Base-by-base conservation (phyloP, 2,329 filamentous ascomycete species). In the Calonectria pteridis region DNA sequence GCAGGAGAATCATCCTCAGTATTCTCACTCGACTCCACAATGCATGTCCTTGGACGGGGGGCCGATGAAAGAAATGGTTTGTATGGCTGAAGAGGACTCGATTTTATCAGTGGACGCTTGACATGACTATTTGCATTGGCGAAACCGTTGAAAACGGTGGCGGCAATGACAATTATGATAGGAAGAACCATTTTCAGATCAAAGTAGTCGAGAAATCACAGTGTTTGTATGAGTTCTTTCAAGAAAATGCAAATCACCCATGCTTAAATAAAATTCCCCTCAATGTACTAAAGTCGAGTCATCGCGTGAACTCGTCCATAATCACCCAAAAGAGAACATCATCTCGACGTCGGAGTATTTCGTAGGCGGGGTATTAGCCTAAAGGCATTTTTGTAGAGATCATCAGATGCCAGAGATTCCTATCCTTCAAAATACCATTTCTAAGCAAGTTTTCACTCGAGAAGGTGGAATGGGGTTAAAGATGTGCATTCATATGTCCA, bases 21-120 rank as follows among this genome's bases (percentile, higher is more conserved):
- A 63, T 53, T 76, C 7, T 14, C 7, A 59, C 73, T 69, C 53
- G 81, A 76, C 50, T 76, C 76, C 18, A 82, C 80, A 62, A 76
- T 75, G 71, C 81, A 82, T 14, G 28, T 64, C 13, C 49, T 49
- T 31, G 28, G 49, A n/a, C 59, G 59, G 9, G 37, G 59, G 10
- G 28, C 3, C 2, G 59, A 64, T 31, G 40, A 31, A 6, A 26
- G 28, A n/a, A 64, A 46, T 14, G 59, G 16, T 33, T 64, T 64
- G 26, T 49, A 33, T 3, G 59, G 59, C 10, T 64, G 59, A 49
- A 64, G 29, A 31, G 59, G 59, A 13, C 18, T 33, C 16, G 59
- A 40, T 9, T 33, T 20, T 5, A 49, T 49, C 1, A 31, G 18
- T 2, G 59, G 59, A 7, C 59, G 59, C 20, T 31, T 29, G 9